phyloP scores from a whole-genome alignment of 345 rosid genomes.

The thale cress (Arabidopsis thaliana) region TAIR10.1 NC_003071.7:16038001-16038500 shows the following conservation, averaged over 20 bases:
- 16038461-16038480: slow-evolving; percentile 83
- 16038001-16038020: slow-evolving; percentile 90
- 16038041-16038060: slow-evolving; percentile 58
- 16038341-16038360: slow-evolving; percentile 20
- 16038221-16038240: slow-evolving; percentile 91
- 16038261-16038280: slow-evolving; percentile 85
- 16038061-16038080: neutral
- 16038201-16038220: slow-evolving; percentile 92
- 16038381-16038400: slow-evolving; percentile 11
- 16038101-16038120: neutral
- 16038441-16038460: slow-evolving; percentile 78
- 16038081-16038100: slow-evolving; percentile 22
- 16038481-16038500: slow-evolving; percentile 69
- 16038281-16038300: slow-evolving; percentile 66
- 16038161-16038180: slow-evolving; percentile 65
- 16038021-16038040: slow-evolving; percentile 62
- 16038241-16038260: slow-evolving; percentile 96
- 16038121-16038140: slow-evolving; percentile 57
- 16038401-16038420: slow-evolving; percentile 11
- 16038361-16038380: slow-evolving; percentile 17
- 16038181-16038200: slow-evolving; percentile 63
- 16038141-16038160: slow-evolving; percentile 59
- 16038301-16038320: slow-evolving; percentile 54
- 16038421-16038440: slow-evolving; percentile 57
- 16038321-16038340: slow-evolving; percentile 60